Percentiles rank a stretch among this genome's conserved stretches.
These are phyloP conservation scores for Fusarium keratoplasticum DNA, from an alignment of 2,329 filamentous ascomycete genomes.

Conservation along the genomic window DNA sequence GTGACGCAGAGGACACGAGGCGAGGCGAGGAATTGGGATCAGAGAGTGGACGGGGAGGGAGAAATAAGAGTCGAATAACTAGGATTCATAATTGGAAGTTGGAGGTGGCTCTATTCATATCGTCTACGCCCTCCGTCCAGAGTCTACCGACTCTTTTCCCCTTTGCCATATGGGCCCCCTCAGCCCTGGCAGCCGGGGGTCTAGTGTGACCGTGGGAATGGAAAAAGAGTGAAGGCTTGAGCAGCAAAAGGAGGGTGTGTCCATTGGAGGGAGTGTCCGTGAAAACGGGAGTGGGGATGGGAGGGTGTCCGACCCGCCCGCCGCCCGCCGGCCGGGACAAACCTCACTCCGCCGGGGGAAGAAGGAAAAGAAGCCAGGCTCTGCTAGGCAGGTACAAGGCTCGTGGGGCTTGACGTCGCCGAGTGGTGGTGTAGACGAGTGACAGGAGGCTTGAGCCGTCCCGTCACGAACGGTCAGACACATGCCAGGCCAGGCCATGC, in stretches of 20 bases:
- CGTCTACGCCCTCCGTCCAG: background rate
- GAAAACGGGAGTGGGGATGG: background rate
- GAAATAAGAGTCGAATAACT: background rate
- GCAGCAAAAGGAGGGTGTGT: background rate
- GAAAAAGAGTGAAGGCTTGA: background rate
- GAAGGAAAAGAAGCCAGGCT: background rate
- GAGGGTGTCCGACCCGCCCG: background rate
- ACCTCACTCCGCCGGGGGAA: background rate
- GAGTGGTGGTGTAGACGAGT: background rate
- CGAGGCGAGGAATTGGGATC: background rate
- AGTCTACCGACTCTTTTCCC: background rate
- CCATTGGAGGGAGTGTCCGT: background rate
- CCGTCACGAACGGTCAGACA: background rate
- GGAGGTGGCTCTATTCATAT: constrained; percentile 17
- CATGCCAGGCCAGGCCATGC: background rate
- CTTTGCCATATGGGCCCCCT: constrained; percentile 5
- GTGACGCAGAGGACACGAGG: constrained; percentile 37
- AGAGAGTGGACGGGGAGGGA: background rate
- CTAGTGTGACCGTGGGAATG: background rate
- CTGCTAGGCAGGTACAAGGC: background rate
- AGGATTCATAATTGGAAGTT: constrained; percentile 12
- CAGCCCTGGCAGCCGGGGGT: background rate
- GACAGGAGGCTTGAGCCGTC: background rate
- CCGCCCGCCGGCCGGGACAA: constrained; percentile 1
- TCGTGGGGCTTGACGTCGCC: background rate